Percentiles rank a stretch among this genome's conserved stretches.
These are phyloP conservation scores for Rhizopogon vulgaris DNA, from an alignment of 768 basidiomycete genomes.

Conservation along the genomic window DNA sequence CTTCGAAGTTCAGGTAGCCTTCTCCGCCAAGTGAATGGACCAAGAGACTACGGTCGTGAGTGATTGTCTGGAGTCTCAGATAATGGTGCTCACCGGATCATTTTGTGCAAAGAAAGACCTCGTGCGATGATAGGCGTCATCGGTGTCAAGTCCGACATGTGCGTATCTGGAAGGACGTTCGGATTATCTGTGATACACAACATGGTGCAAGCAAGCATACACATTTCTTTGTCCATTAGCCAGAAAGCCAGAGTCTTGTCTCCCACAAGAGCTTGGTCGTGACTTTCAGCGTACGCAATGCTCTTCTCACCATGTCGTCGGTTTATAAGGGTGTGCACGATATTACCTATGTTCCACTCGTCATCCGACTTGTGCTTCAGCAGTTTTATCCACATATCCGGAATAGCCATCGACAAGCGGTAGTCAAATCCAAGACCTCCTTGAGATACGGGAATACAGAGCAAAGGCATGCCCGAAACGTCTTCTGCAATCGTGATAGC, in stretches of 20 bases:
- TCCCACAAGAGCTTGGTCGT: slow-evolving; percentile 96
- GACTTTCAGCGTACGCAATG: slow-evolving; percentile 91
- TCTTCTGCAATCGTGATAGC: slow-evolving; percentile 95
- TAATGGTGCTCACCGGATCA: slow-evolving; percentile 69
- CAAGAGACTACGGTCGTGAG: slow-evolving; percentile 51
- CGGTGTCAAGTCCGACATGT: slow-evolving; percentile 86
- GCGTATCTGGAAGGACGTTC: slow-evolving; percentile 52
- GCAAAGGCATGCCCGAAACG: slow-evolving; percentile 97
- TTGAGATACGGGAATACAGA: slow-evolving; percentile 68
- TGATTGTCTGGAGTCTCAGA: not conserved
- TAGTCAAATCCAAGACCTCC: slow-evolving; percentile 98
- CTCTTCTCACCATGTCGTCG: slow-evolving; percentile 86
- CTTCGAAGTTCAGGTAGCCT: slow-evolving; percentile 96
- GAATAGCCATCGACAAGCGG: slow-evolving; percentile 95
- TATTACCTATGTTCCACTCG: slow-evolving; percentile 83
- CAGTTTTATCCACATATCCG: slow-evolving; percentile 99
- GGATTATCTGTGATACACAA: not conserved
- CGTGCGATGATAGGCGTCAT: slow-evolving; percentile 84
- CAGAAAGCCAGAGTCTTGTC: slow-evolving; percentile 99
- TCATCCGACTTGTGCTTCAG: slow-evolving; percentile 87
- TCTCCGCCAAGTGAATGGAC: slow-evolving; percentile 94
- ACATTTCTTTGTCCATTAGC: slow-evolving; percentile 99
- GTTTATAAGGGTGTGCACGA: slow-evolving; percentile 87
- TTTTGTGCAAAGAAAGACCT: slow-evolving; percentile 91
- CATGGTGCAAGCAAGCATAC: slow-evolving; percentile 38